phyloP scores from a whole-genome alignment of 768 basidiomycete genomes.

The Amanita phalloides region DNA sequence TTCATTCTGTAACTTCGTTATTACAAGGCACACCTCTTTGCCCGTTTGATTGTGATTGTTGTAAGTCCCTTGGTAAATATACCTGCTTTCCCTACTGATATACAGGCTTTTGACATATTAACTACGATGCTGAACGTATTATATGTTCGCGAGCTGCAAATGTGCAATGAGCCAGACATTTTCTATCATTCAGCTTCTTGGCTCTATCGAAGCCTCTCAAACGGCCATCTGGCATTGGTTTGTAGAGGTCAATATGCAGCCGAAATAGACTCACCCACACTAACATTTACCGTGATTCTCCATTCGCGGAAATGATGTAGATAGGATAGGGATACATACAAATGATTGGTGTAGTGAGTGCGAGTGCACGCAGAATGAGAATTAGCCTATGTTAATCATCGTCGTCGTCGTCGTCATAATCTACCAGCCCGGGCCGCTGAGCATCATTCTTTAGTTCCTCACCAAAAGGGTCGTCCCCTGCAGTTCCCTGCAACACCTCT shows the following conservation, averaged over 20 bases:
- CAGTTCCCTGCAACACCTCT: constrained; percentile 29
- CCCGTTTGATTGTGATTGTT: constrained; percentile 86
- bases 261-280: constrained; percentile 25
- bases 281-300: background rate
- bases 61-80: constrained; percentile 31
- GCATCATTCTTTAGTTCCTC: constrained; percentile 29
- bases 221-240: constrained; percentile 30
- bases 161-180: no score
- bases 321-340: constrained; percentile 14
- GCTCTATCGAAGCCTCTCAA: constrained; percentile 52
- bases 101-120: constrained; percentile 13
- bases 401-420: constrained; percentile 47
- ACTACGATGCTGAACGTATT: background rate
- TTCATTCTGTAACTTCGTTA: constrained; percentile 13
- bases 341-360: constrained; percentile 10
- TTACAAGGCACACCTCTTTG: constrained; percentile 67
- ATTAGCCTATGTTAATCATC: constrained; percentile 12
- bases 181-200: constrained; percentile 9
- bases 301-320: background rate
- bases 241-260: constrained; percentile 55
- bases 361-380: background rate
- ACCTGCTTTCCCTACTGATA: background rate
- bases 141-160: background rate
- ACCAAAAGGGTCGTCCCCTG: constrained; percentile 64
- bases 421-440: constrained; percentile 26